Conservation (phyloP, 1,284 basidiomycete species). For the Kalmanozyma brasiliensis region DNA sequence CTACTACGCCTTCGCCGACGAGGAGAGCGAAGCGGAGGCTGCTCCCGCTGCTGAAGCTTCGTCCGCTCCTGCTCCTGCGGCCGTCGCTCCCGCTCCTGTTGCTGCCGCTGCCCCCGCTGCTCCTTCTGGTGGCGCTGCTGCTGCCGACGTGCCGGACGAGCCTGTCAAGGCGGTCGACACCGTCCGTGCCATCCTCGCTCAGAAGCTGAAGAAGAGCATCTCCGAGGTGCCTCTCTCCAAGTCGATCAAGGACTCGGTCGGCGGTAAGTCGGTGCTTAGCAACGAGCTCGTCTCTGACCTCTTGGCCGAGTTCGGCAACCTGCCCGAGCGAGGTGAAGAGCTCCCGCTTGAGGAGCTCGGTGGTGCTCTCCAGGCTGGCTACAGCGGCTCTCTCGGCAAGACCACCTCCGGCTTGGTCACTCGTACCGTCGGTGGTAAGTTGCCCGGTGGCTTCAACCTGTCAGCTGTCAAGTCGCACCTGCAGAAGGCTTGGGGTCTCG, state of each 20-base stretch:
- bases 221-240: conserved; percentile 90
- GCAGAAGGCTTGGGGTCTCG: conserved; percentile 78
- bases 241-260: conserved; percentile 97
- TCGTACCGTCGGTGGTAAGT: conserved; percentile 91
- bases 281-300: conserved; percentile 94
- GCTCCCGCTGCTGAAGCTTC: conserved; percentile 70
- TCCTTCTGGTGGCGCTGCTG: conserved; percentile 71
- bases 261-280: conserved; percentile 96
- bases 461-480: conserved; percentile 82
- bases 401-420: conserved; percentile 92
- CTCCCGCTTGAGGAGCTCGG: conserved; percentile 89
- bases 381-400: conserved; percentile 88
- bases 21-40: conserved; percentile 70
- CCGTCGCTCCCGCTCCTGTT: conserved; percentile 70
- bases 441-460: conserved; percentile 98
- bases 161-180: conserved; percentile 93
- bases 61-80: conserved; percentile 64
- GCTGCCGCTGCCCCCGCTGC: conserved; percentile 70
- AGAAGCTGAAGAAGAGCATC: conserved; percentile 96
- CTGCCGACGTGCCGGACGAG: conserved; percentile 81
- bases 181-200: conserved; percentile 87
- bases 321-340: conserved; percentile 96
- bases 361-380: conserved; percentile 82
- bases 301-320: conserved; percentile 72
- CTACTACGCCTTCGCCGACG: conserved; percentile 97